Percentiles rank a stretch among this genome's conserved stretches.
Conservation (phyloP, 2,329 filamentous ascomycete genomes). For the Aureobasidium sp. region DNA sequence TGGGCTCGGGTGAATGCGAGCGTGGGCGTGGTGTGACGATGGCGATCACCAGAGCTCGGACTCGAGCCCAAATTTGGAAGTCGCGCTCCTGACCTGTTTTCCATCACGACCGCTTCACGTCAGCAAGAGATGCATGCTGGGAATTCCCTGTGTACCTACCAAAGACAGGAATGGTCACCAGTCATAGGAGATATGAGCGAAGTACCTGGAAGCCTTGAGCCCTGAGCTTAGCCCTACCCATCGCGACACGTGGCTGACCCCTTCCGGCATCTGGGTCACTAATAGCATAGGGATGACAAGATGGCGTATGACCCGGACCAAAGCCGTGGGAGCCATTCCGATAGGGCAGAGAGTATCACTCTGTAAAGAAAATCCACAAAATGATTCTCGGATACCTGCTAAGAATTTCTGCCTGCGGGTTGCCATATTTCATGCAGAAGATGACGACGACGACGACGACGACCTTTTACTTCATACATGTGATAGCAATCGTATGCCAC, state of each 20-base stretch:
- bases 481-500: neutral
- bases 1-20: neutral
- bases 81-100: neutral
- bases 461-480: too few relatives aligned
- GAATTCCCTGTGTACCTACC: neutral
- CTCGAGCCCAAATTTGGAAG: conserved; percentile 2
- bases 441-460: neutral
- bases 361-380: neutral
- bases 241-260: neutral
- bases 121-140: neutral
- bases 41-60: neutral
- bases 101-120: neutral
- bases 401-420: neutral
- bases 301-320: neutral
- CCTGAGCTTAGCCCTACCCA: neutral
- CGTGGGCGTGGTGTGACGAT: neutral
- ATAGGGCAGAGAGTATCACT: neutral
- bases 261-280: neutral
- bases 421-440: neutral
- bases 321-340: neutral
- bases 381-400: neutral
- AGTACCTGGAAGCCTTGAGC: neutral
- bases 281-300: neutral
- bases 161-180: neutral
- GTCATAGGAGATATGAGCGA: neutral